These are phyloP conservation scores for Suhomyces guaymorum DNA, from an alignment of 1,139 yeast genomes.

Conservation along the genomic window DNA sequence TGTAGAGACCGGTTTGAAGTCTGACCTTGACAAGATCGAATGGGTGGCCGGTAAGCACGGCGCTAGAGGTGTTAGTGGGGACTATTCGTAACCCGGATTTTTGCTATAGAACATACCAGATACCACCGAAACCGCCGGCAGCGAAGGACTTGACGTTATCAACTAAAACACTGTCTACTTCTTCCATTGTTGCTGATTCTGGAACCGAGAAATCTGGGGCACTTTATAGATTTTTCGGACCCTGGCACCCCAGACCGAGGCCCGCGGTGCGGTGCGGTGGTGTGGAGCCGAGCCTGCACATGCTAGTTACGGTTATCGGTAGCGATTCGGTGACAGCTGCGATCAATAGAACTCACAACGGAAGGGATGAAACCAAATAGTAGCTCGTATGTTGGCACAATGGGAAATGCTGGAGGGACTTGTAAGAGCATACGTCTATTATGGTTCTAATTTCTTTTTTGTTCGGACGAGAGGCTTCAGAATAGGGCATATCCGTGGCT, in stretches of 20 bases:
- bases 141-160: conserved; percentile 74
- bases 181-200: conserved; percentile 34
- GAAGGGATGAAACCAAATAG: background rate
- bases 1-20: conserved; percentile 73
- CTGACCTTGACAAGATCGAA: conserved; percentile 92
- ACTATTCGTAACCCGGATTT: too few species aligned
- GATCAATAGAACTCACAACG: too few species aligned
- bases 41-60: conserved; percentile 93
- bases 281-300: conserved; percentile 2
- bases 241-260: conserved; percentile 9
- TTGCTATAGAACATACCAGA: too few species aligned
- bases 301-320: background rate
- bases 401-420: too few species aligned
- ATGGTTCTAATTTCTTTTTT: too few species aligned
- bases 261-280: conserved; percentile 7
- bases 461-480: too few species aligned
- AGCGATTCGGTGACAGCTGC: too few species aligned
- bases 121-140: conserved; percentile 77
- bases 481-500: too few species aligned
- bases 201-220: conserved; percentile 13
- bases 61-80: conserved; percentile 41
- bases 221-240: conserved; percentile 8
- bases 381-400: background rate
- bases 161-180: conserved; percentile 49
- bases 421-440: background rate